phyloP scores from a whole-genome alignment of 2,329 filamentous ascomycete species.

The Arthroderma uncinatum region DNA sequence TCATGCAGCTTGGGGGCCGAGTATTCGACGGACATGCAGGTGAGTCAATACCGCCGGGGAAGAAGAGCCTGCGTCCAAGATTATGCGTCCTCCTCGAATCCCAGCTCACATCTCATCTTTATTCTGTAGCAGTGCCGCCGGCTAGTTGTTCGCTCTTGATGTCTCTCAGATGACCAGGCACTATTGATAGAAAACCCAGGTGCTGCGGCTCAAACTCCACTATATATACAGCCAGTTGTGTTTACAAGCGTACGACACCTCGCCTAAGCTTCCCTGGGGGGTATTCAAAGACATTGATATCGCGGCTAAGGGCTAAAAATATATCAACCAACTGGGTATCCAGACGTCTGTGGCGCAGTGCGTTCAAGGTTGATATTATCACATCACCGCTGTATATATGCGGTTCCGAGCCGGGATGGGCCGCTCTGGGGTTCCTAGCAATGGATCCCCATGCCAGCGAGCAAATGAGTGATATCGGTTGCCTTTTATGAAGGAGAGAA shows the following conservation, averaged over 20 bases:
- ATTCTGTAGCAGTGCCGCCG: background rate
- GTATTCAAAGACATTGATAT: background rate
- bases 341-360: constrained; percentile 1
- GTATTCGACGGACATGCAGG: background rate
- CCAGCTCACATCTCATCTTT: background rate
- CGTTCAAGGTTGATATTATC: background rate
- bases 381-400: background rate
- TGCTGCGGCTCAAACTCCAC: constrained; percentile 3
- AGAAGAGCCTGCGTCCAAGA: background rate
- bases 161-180: background rate
- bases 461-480: background rate
- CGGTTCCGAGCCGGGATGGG: background rate
- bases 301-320: constrained; percentile 4
- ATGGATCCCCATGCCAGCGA: background rate
- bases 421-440: background rate
- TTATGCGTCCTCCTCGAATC: background rate
- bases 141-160: background rate
- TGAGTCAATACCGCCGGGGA: background rate
- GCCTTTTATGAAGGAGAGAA: background rate
- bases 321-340: background rate
- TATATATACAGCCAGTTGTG: background rate
- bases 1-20: background rate
- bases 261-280: background rate
- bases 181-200: background rate
- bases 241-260: background rate